Percentiles rank a stretch among this genome's conserved stretches.
phyloP scores from a whole-genome alignment of 2,329 filamentous ascomycete species.

The Ophiostoma ips region DNA sequence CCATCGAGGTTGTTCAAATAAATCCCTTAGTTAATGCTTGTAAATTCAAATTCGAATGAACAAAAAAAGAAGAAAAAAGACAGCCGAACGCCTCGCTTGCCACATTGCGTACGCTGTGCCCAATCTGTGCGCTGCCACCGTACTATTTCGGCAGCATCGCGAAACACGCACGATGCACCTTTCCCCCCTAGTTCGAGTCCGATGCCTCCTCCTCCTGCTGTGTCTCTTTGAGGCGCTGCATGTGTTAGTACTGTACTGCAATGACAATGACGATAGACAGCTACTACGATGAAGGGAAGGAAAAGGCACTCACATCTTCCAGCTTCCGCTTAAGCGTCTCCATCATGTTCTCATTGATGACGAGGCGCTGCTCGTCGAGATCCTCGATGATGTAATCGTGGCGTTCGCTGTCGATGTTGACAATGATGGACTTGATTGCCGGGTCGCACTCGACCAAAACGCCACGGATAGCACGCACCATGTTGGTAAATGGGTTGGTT shows the following conservation, averaged over 20 bases:
- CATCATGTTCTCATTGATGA: slow-evolving; percentile 64
- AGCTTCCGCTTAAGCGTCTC: slow-evolving; percentile 51
- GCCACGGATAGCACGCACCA: slow-evolving; percentile 22
- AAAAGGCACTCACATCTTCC: slow-evolving; percentile 42
- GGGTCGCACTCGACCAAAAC: slow-evolving; percentile 71
- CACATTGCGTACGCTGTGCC: neutral
- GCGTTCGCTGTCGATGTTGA: slow-evolving; percentile 56
- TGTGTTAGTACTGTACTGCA: neutral
- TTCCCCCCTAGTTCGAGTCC: slow-evolving; percentile 13
- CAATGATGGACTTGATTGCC: slow-evolving; percentile 76
- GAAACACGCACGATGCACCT: neutral
- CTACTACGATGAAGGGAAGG: slow-evolving; percentile 6
- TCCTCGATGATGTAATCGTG: slow-evolving; percentile 67
- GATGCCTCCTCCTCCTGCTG: slow-evolving; percentile 20
- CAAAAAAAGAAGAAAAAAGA: neutral
- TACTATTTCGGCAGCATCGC: neutral
- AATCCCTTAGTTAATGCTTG: too few relatives aligned
- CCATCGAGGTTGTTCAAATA: too few relatives aligned
- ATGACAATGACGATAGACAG: neutral
- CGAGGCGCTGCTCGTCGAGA: slow-evolving; percentile 60
- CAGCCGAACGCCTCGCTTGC: neutral
- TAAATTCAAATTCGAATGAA: neutral
- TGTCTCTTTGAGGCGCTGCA: slow-evolving; percentile 20
- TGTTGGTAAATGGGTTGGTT: neutral
- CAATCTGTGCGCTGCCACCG: too few relatives aligned